Conservation (phyloP, 2,329 filamentous ascomycete species). For the Paraphoma chrysanthemicola region DNA sequence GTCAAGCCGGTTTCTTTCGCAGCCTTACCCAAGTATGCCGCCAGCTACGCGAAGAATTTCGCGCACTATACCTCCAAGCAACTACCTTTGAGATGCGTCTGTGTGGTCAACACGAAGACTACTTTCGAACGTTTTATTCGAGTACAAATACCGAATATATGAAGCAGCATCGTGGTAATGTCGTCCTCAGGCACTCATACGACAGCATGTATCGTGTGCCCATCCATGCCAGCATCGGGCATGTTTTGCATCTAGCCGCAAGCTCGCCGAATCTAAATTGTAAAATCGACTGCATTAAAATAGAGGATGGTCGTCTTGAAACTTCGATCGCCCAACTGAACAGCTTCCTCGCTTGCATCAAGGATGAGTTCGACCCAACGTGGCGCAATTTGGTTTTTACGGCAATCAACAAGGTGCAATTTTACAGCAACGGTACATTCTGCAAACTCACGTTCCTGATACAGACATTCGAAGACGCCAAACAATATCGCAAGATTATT, state of each 20-base stretch:
- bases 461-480: neutral
- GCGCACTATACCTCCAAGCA: neutral
- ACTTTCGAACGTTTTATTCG: neutral
- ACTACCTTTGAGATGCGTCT: neutral
- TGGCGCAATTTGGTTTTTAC: neutral
- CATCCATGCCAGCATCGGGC: too few relatives aligned
- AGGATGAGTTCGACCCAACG: neutral
- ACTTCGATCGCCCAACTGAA: neutral
- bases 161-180: too few relatives aligned
- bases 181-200: too few relatives aligned
- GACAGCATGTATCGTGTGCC: too few relatives aligned
- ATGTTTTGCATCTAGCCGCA: neutral
- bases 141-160: neutral
- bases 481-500: neutral
- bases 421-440: neutral
- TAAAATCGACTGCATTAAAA: neutral
- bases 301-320: neutral
- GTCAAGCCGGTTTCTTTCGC: neutral
- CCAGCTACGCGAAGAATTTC: neutral
- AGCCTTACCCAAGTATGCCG: neutral
- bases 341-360: neutral
- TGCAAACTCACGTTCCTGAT: neutral
- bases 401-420: neutral
- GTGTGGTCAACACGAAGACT: neutral
- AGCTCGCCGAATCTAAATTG: neutral